A percentile compares a stretch with the other conserved stretches of the same genome.
Conservation (phyloP, 805 yeast genomes). For the Tetrapisispora phaffii region DNA sequence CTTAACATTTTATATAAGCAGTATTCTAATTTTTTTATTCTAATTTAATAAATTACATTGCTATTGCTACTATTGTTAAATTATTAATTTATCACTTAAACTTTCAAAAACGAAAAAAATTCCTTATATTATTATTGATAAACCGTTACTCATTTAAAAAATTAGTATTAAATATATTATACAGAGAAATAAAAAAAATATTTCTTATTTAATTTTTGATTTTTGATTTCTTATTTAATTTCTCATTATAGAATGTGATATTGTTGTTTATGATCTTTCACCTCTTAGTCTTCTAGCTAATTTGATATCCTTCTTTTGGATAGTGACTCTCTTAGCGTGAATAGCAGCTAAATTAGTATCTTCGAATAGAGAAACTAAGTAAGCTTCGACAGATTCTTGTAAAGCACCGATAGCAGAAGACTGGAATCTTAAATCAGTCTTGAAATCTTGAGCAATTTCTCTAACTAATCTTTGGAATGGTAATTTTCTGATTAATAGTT, state of each 20-base stretch:
- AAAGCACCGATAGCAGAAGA: conserved; percentile 95
- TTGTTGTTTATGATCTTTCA: conserved; percentile 70
- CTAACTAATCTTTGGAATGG: conserved; percentile 97
- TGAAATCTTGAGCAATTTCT: conserved; percentile 91
- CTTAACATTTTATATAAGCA: too few relatives aligned
- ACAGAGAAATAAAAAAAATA: conserved; percentile 2
- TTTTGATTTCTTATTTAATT: neutral
- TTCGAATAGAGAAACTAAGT: conserved; percentile 89
- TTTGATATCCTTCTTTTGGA: conserved; percentile 96
- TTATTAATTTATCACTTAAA: neutral
- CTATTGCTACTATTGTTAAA: neutral
- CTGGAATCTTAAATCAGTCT: conserved; percentile 91
- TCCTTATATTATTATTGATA: conserved; percentile 3
- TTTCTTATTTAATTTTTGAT: neutral
- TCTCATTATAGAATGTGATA: neutral
- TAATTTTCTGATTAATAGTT: conserved; percentile 85
- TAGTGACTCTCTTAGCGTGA: conserved; percentile 98
- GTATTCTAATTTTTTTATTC: too few relatives aligned
- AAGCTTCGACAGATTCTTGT: conserved; percentile 98
- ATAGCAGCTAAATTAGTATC: conserved; percentile 98
- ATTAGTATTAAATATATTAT: conserved; percentile 3
- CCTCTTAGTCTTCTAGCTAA: conserved; percentile 98
- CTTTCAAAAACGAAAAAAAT: neutral
- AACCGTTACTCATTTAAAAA: conserved; percentile 5
- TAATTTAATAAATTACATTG: neutral